Evolutionary conservation across 306 rosid species (phyloP).

Genomic region (Quercus alba): DNA sequence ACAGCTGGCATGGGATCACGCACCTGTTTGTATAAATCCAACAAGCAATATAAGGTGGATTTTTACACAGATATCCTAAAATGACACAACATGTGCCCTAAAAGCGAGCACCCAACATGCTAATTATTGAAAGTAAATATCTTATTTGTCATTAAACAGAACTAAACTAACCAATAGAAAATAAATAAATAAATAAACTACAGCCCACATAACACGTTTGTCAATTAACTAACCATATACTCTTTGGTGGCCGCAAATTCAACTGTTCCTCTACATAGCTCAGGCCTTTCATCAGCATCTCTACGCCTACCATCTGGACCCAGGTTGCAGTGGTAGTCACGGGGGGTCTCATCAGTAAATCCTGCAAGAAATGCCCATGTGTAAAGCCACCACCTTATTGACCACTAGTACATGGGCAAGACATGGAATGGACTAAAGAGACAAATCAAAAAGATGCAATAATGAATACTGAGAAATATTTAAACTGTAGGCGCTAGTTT

Average conservation of each 20-base stretch:
- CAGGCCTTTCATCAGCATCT: constrained; percentile 97
- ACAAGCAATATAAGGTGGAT: not conserved
- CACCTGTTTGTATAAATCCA: constrained; percentile 25
- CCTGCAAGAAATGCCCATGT: constrained; percentile 45
- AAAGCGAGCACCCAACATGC: not conserved
- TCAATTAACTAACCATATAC: constrained; percentile 72
- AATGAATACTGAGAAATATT: not conserved
- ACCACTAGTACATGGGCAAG: too few relatives aligned
- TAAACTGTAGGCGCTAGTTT: not conserved
- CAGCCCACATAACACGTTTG: not conserved
- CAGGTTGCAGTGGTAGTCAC: constrained; percentile 95
- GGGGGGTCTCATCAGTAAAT: constrained; percentile 96
- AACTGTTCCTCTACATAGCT: constrained; percentile 94
- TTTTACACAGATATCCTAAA: not conserved
- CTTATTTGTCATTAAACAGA: not conserved
- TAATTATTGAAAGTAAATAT: not conserved
- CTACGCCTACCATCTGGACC: constrained; percentile 99
- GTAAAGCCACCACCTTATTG: not conserved
- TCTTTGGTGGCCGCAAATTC: constrained; percentile 96
- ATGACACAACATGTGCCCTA: not conserved
- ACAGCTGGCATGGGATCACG: constrained; percentile 99
- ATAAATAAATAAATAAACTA: not conserved
- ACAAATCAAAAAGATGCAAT: not conserved
- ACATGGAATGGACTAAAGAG: too few relatives aligned
- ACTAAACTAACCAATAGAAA: not conserved